Conservation (phyloP, 2,329 filamentous ascomycete genomes). For the Diaporthe citriasiana region DNA sequence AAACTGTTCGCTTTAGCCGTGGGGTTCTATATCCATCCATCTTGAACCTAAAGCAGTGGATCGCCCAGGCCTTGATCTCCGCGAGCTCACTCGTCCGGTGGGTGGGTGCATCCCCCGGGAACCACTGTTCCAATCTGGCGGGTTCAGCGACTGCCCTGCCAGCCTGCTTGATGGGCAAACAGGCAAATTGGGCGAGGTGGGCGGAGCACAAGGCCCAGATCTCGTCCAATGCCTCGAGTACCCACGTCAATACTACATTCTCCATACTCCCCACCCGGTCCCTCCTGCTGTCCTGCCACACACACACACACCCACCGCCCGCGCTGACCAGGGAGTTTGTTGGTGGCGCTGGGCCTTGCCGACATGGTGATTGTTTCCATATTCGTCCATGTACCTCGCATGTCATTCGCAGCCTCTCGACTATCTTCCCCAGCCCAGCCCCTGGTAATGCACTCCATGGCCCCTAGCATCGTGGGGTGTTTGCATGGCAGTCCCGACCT, state of each 20-base stretch:
- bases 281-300: not conserved
- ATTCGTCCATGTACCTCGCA: not conserved
- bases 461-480: not conserved
- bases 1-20: slow-evolving; percentile 24
- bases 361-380: slow-evolving; percentile 28
- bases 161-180: too few relatives aligned
- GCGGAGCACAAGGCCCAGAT: slow-evolving; percentile 2
- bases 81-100: not conserved
- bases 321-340: slow-evolving; percentile 1
- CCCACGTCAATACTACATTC: slow-evolving; percentile 5
- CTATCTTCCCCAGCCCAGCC: slow-evolving; percentile 15
- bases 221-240: slow-evolving; percentile 23
- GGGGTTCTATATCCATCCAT: slow-evolving; percentile 33
- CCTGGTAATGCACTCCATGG: not conserved
- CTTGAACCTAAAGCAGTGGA: slow-evolving; percentile 28
- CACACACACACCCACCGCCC: not conserved
- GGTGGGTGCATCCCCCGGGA: slow-evolving; percentile 11
- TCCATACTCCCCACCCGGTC: not conserved
- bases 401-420: not conserved
- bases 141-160: slow-evolving; percentile 12
- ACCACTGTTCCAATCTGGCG: slow-evolving; percentile 26
- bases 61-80: slow-evolving; percentile 21
- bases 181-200: not conserved
- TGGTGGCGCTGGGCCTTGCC: slow-evolving; percentile 21
- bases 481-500: not conserved